A percentile compares a stretch with the other conserved stretches of the same genome.
Conservation (phyloP, 2,329 filamentous ascomycete genomes). For the Penicillium sp. region DNA sequence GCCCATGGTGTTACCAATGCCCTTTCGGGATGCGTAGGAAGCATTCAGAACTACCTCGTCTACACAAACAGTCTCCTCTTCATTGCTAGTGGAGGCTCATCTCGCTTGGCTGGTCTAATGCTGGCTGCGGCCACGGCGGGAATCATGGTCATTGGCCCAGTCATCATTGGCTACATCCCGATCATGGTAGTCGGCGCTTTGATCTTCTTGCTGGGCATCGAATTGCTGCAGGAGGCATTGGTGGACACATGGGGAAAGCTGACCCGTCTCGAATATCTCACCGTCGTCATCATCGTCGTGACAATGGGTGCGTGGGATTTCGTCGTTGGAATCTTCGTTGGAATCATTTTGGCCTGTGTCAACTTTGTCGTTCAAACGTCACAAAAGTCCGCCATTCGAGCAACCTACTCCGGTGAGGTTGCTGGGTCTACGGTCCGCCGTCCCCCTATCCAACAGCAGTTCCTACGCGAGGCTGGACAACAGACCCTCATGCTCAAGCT, state of each 20-base stretch:
- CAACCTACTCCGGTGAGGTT: constrained; percentile 84
- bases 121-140: constrained; percentile 77
- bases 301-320: constrained; percentile 98
- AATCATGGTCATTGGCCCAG: constrained; percentile 81
- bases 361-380: constrained; percentile 92
- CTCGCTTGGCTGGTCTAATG: constrained; percentile 80
- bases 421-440: constrained; percentile 90
- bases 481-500: constrained; percentile 93
- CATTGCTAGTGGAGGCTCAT: constrained; percentile 87
- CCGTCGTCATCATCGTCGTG: constrained; percentile 83
- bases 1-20: constrained; percentile 93
- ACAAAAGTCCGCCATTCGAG: constrained; percentile 81
- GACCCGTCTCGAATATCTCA: constrained; percentile 83
- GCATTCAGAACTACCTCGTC: constrained; percentile 90
- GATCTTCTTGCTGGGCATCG: constrained; percentile 93
- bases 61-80: constrained; percentile 98
- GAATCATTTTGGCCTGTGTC: constrained; percentile 87
- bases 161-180: constrained; percentile 89
- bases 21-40: constrained; percentile 80
- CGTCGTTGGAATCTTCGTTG: constrained; percentile 87
- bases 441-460: constrained; percentile 85
- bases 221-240: constrained; percentile 84
- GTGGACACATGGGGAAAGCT: constrained; percentile 87
- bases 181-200: constrained; percentile 95
- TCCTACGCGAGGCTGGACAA: constrained; percentile 77